phyloP scores from a whole-genome alignment of 1,284 basidiomycete genomes.

The Melampsora larici-populina region DNA sequence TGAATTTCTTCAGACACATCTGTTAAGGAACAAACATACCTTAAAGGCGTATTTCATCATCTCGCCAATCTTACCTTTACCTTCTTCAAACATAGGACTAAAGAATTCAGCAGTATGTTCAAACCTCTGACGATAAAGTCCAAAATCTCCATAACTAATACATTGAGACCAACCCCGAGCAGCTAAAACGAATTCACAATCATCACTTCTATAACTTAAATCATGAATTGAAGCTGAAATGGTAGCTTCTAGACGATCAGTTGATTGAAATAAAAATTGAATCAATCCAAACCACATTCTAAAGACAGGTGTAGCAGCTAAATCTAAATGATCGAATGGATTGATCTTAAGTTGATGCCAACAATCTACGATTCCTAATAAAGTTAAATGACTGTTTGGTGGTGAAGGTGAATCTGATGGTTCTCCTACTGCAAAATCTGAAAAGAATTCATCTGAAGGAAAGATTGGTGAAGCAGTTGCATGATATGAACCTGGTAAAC shows the following conservation, averaged over 20 bases:
- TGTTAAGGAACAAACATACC: neutral
- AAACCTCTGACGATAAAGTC: slow-evolving; percentile 79
- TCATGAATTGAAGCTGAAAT: slow-evolving; percentile 75
- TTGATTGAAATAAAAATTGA: slow-evolving; percentile 81
- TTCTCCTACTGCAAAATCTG: slow-evolving; percentile 78
- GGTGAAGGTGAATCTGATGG: slow-evolving; percentile 50
- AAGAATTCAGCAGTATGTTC: slow-evolving; percentile 62
- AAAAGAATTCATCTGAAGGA: slow-evolving; percentile 78
- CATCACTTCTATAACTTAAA: slow-evolving; percentile 77
- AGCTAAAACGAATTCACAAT: slow-evolving; percentile 89
- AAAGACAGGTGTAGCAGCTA: slow-evolving; percentile 95
- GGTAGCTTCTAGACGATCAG: slow-evolving; percentile 64
- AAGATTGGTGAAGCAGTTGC: slow-evolving; percentile 66
- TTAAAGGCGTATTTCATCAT: slow-evolving; percentile 52
- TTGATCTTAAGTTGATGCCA: slow-evolving; percentile 85
- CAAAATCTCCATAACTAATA: slow-evolving; percentile 86
- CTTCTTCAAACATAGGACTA: slow-evolving; percentile 52
- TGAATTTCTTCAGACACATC: no score
- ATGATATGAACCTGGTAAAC: slow-evolving; percentile 51
- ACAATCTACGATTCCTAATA: slow-evolving; percentile 98
- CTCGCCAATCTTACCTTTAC: slow-evolving; percentile 51
- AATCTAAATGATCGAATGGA: slow-evolving; percentile 84
- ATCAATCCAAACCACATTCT: slow-evolving; percentile 95
- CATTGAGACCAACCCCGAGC: slow-evolving; percentile 96
- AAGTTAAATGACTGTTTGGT: slow-evolving; percentile 85